These are phyloP conservation scores for Mycena olivaceomarginata DNA, from an alignment of 768 basidiomycete species.

Conservation along the genomic window DNA sequence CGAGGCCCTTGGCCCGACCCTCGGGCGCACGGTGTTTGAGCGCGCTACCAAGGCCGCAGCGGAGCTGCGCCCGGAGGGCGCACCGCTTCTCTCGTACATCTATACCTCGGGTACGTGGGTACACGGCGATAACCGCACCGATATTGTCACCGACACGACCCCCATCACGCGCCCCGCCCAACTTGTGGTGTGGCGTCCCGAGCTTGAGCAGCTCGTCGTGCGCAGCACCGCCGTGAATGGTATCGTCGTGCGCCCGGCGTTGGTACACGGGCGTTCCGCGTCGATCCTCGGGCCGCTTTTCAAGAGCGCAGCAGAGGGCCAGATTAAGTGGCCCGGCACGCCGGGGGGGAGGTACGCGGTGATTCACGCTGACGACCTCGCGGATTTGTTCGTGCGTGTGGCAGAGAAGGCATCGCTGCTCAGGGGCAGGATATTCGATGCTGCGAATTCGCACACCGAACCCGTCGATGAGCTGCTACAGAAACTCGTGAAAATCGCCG, in stretches of 20 bases:
- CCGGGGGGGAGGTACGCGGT: constrained; percentile 49
- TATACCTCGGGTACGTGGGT: constrained; percentile 69
- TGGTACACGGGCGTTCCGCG: constrained; percentile 66
- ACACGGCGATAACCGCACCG: constrained; percentile 59
- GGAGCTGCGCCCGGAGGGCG: constrained; percentile 49
- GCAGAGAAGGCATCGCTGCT: constrained; percentile 61
- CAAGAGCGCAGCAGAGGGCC: constrained; percentile 52
- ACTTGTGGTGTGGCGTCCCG: constrained; percentile 57
- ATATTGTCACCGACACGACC: constrained; percentile 55
- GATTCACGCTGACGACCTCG: constrained; percentile 68
- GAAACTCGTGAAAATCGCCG: constrained; percentile 60
- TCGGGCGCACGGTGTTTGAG: constrained; percentile 47
- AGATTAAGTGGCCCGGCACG: constrained; percentile 41
- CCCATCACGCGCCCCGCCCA: constrained; percentile 50
- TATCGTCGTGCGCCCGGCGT: constrained; percentile 65
- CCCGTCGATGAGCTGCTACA: constrained; percentile 62
- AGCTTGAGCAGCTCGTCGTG: constrained; percentile 56
- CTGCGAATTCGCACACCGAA: constrained; percentile 61
- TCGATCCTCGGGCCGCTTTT: constrained; percentile 60
- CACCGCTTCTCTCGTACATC: constrained; percentile 66
- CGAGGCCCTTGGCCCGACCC: constrained; percentile 43
- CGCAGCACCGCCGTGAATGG: constrained; percentile 58
- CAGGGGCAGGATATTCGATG: constrained; percentile 65
- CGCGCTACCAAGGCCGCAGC: constrained; percentile 50
- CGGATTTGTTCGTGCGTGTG: constrained; percentile 62